These are phyloP conservation scores for Moesziomyces parantarcticus DNA, from an alignment of 1,284 basidiomycete species.

Conservation along the genomic window DNA sequence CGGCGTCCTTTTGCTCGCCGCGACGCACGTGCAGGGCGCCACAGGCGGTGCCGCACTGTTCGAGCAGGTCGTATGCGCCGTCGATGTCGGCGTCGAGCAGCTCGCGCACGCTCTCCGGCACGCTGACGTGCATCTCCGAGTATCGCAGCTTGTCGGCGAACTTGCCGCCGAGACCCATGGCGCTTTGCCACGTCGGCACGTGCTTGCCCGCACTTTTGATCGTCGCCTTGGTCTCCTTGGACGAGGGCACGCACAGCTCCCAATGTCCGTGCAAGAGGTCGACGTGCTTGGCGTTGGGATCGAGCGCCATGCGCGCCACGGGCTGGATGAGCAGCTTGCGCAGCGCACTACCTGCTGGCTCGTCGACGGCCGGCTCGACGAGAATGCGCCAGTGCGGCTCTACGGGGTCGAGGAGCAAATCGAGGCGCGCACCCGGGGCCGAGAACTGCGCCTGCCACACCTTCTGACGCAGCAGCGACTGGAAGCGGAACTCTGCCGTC, in stretches of 20 bases:
- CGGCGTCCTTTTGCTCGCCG: conserved; percentile 69
- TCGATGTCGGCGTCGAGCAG: conserved; percentile 83
- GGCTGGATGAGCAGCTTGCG: conserved; percentile 80
- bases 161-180: conserved; percentile 80
- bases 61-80: conserved; percentile 81
- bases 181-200: conserved; percentile 85
- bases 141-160: conserved; percentile 78
- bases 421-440: conserved; percentile 77
- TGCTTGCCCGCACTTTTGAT: conserved; percentile 78
- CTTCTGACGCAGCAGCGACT: conserved; percentile 74
- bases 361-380: conserved; percentile 75
- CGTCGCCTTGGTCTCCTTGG: conserved; percentile 73
- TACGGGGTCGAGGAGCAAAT: conserved; percentile 80
- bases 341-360: conserved; percentile 83
- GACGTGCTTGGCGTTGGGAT: conserved; percentile 47
- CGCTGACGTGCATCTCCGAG: conserved; percentile 76
- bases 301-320: conserved; percentile 77
- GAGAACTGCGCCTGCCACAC: conserved; percentile 86
- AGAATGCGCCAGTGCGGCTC: conserved; percentile 83
- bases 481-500: conserved; percentile 66
- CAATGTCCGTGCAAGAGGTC: conserved; percentile 78
- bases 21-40: conserved; percentile 82
- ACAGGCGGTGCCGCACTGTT: conserved; percentile 89
- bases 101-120: conserved; percentile 71
- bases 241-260: conserved; percentile 82